A percentile compares a stretch with the other conserved stretches of the same genome.
Conservation (phyloP, 1,284 basidiomycete species). For the Moesziomyces aphidis region DNA sequence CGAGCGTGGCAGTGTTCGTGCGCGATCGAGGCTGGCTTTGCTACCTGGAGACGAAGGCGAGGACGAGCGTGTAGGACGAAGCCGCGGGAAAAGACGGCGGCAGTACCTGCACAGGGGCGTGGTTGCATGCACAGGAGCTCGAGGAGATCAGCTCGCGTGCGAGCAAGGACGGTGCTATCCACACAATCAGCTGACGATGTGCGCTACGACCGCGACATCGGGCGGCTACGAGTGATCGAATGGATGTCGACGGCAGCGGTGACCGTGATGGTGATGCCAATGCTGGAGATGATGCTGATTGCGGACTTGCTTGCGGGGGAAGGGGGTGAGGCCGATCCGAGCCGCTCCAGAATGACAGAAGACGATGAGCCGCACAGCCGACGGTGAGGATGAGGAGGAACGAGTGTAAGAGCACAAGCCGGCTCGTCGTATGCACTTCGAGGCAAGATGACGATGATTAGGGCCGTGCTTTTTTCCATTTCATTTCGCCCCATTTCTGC, state of each 20-base stretch:
- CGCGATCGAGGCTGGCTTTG: neutral
- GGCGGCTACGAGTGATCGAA: neutral
- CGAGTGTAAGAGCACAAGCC: neutral
- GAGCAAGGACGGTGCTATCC: too few species aligned
- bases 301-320: too few species aligned
- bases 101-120: neutral
- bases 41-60: neutral
- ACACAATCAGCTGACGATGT: neutral
- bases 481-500: neutral
- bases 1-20: neutral
- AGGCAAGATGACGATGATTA: conserved; percentile 25
- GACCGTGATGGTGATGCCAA: too few species aligned
- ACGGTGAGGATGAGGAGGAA: neutral
- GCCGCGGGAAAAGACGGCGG: neutral
- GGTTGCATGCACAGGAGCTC: neutral
- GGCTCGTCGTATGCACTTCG: conserved; percentile 11
- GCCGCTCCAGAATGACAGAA: too few species aligned
- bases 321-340: too few species aligned
- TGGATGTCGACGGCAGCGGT: too few species aligned
- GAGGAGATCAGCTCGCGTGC: too few species aligned
- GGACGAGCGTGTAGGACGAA: neutral
- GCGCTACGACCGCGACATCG: neutral
- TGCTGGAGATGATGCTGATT: too few species aligned
- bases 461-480: too few species aligned
- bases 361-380: neutral